These are phyloP conservation scores for Lophiotrema nucula DNA, from an alignment of 495 filamentous ascomycete genomes.

Conservation along the genomic window DNA sequence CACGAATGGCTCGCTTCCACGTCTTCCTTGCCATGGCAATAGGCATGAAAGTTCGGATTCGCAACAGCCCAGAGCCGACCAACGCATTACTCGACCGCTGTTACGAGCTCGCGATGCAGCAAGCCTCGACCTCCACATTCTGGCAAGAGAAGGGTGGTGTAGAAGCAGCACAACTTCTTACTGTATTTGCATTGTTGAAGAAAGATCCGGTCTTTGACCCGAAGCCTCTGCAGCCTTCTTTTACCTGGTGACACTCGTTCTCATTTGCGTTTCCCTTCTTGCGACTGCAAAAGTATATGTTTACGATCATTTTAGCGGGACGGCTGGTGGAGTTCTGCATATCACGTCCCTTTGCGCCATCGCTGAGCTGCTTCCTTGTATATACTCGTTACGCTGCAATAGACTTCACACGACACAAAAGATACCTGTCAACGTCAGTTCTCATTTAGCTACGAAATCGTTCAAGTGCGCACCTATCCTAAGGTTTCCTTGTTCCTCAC, in stretches of 20 bases:
- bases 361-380: neutral
- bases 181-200: slow-evolving; percentile 12
- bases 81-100: slow-evolving; percentile 24
- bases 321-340: no score
- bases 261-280: neutral
- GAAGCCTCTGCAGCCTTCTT: slow-evolving; percentile 20
- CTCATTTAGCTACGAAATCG: no score
- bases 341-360: no score
- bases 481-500: no score
- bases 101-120: slow-evolving; percentile 28
- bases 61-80: slow-evolving; percentile 9
- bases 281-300: neutral
- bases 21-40: slow-evolving; percentile 29
- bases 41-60: slow-evolving; percentile 27
- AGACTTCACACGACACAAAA: neutral
- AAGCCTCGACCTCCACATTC: slow-evolving; percentile 10
- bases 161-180: slow-evolving; percentile 21
- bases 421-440: no score
- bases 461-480: no score
- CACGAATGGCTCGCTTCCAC: slow-evolving; percentile 27
- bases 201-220: slow-evolving; percentile 20
- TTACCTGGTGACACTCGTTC: slow-evolving; percentile 20
- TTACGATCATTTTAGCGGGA: neutral
- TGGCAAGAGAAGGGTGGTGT: slow-evolving; percentile 25
- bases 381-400: neutral